Percentiles rank a stretch among this genome's conserved stretches.
Evolutionary conservation across 495 filamentous ascomycete genomes (phyloP).

Genomic region (Xylaria flabelliformis): DNA sequence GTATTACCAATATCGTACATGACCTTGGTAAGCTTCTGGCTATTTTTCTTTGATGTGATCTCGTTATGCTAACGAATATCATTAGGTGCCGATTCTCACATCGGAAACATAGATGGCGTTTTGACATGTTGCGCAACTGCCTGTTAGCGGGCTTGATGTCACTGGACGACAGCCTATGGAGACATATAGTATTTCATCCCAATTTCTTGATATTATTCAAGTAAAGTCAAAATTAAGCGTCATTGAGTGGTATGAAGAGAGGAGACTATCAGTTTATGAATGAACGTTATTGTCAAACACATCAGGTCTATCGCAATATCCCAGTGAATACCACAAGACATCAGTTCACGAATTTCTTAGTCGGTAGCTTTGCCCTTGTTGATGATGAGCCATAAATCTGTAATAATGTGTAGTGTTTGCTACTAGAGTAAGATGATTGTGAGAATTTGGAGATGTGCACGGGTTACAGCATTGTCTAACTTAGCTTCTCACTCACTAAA

Average conservation of each 20-base stretch:
- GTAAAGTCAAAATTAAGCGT: neutral
- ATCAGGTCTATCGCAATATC: neutral
- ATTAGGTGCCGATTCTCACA: neutral
- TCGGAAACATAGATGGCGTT: neutral
- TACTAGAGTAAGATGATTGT: neutral
- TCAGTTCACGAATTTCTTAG: neutral
- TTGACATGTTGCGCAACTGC: neutral
- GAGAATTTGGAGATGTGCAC: neutral
- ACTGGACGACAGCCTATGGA: neutral
- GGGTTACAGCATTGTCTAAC: too few species aligned
- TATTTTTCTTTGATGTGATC: neutral
- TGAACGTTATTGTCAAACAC: neutral
- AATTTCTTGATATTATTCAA: neutral
- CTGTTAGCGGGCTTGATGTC: neutral
- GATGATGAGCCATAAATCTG: neutral
- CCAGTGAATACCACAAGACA: neutral
- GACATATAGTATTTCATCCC: neutral
- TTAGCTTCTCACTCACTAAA: too few species aligned
- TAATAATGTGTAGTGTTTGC: neutral
- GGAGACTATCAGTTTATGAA: neutral
- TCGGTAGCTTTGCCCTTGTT: neutral
- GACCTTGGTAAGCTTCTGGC: neutral
- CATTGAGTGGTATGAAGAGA: neutral
- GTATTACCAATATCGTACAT: neutral
- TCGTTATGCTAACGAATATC: neutral